A percentile compares a stretch with the other conserved stretches of the same genome.
Conservation (phyloP, 1,284 basidiomycete genomes). For the Nidula niveotomentosa region DNA sequence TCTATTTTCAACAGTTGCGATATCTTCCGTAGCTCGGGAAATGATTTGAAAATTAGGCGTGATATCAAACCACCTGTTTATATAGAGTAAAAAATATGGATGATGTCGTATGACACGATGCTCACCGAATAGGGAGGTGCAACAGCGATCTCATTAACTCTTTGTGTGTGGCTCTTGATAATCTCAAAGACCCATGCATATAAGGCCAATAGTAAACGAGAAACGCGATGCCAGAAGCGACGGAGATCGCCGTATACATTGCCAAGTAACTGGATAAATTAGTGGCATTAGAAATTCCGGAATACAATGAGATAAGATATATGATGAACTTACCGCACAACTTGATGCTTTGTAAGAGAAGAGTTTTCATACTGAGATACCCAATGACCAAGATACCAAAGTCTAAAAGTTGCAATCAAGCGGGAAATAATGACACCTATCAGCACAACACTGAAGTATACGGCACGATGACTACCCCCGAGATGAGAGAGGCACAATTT, state of each 20-base stretch:
- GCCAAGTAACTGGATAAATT: slow-evolving; percentile 10
- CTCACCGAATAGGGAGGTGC: slow-evolving; percentile 35
- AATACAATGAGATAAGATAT: not conserved
- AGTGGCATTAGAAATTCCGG: not conserved
- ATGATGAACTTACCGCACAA: too few relatives aligned
- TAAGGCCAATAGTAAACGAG: not conserved
- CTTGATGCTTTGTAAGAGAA: too few relatives aligned
- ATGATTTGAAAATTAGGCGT: too few relatives aligned
- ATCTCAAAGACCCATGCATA: slow-evolving; percentile 42
- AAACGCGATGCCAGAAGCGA: not conserved
- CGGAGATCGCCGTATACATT: slow-evolving; percentile 9
- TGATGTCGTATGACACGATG: too few relatives aligned
- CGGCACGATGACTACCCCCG: slow-evolving; percentile 30
- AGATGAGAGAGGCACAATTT: slow-evolving; percentile 34
- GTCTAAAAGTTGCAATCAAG: too few relatives aligned
- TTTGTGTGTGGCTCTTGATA: slow-evolving; percentile 57
- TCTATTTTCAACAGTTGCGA: too few relatives aligned
- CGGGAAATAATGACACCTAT: not conserved
- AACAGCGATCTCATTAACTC: slow-evolving; percentile 50
- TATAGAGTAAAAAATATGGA: too few relatives aligned
- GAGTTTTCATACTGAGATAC: too few relatives aligned
- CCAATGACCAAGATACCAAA: too few relatives aligned
- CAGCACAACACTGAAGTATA: slow-evolving; percentile 25
- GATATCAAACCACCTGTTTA: too few relatives aligned
- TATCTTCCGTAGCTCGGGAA: too few relatives aligned